Conservation (phyloP, 2,329 filamentous ascomycete species). For the Stemphylium vesicarium region DNA sequence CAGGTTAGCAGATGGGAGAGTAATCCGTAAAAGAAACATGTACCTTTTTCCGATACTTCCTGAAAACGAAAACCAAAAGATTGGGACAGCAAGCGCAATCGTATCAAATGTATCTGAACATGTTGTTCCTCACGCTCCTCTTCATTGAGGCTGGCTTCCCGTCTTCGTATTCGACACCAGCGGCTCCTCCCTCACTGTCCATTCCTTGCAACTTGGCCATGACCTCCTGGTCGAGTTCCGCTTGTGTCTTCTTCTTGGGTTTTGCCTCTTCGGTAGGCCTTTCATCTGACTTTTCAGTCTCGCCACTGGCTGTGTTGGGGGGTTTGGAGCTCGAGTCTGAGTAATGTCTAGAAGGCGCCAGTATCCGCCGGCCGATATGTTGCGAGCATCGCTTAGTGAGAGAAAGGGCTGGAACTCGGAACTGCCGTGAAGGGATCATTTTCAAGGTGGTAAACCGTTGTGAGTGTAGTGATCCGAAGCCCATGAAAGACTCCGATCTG, state of each 20-base stretch:
- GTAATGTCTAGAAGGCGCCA: conserved; percentile 1
- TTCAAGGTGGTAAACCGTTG: not conserved
- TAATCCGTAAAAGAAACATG: not conserved
- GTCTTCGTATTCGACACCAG: conserved; percentile 77
- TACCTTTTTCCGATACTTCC: not conserved
- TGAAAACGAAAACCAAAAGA: not conserved
- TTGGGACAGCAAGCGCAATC: no score
- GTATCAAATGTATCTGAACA: conserved; percentile 71
- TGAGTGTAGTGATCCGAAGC: not conserved
- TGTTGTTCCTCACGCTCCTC: conserved; percentile 74
- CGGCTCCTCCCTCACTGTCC: conserved; percentile 72
- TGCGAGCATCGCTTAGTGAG: not conserved
- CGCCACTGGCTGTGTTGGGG: not conserved
- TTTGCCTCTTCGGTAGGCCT: conserved; percentile 22
- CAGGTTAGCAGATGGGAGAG: not conserved
- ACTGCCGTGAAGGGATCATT: conserved; percentile 2
- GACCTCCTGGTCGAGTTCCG: conserved; percentile 71
- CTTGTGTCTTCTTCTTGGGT: conserved; percentile 60
- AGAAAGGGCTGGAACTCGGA: not conserved
- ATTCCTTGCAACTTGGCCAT: conserved; percentile 68
- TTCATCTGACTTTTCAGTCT: conserved; percentile 15
- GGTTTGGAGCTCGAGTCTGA: conserved; percentile 7
- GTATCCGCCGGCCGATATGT: not conserved
- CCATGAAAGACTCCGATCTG: not conserved
- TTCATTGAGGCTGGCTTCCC: conserved; percentile 76